phyloP scores from a whole-genome alignment of 2,329 filamentous ascomycete species.

The Colletotrichum spinosum region DNA sequence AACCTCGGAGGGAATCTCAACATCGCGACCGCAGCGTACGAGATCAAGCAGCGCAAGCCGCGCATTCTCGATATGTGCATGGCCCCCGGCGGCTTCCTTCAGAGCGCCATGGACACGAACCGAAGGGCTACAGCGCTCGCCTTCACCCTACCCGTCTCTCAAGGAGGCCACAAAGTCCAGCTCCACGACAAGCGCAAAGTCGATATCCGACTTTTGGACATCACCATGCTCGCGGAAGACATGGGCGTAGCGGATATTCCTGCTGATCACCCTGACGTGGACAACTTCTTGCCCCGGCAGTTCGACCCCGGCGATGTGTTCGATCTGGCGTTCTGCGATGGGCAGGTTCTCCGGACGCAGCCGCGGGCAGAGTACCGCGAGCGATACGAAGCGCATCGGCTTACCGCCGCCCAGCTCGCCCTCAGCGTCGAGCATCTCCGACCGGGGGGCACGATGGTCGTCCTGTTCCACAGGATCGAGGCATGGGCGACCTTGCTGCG shows the following conservation, averaged over 20 bases:
- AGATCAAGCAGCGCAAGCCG: background rate
- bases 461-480: slow-evolving; percentile 63
- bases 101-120: slow-evolving; percentile 49
- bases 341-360: slow-evolving; percentile 57
- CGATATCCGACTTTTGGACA: slow-evolving; percentile 51
- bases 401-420: slow-evolving; percentile 53
- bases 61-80: slow-evolving; percentile 66
- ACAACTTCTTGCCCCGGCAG: slow-evolving; percentile 45
- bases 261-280: slow-evolving; percentile 45
- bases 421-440: slow-evolving; percentile 59
- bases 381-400: slow-evolving; percentile 48
- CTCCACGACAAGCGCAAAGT: slow-evolving; percentile 40
- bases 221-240: slow-evolving; percentile 63
- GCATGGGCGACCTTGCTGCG: slow-evolving; percentile 49
- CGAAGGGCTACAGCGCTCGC: slow-evolving; percentile 44
- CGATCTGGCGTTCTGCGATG: slow-evolving; percentile 60
- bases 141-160: slow-evolving; percentile 53
- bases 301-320: slow-evolving; percentile 45
- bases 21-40: slow-evolving; percentile 45
- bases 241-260: slow-evolving; percentile 52
- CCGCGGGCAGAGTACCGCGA: slow-evolving; percentile 46
- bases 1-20: slow-evolving; percentile 57
- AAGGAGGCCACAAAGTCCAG: slow-evolving; percentile 55
- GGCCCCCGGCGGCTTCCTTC: slow-evolving; percentile 65
- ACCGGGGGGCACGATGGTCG: slow-evolving; percentile 61